Evolutionary conservation across 1,284 basidiomycete genomes (phyloP), one percentile per base, ranked within the genome.

Genomic region (Coniferiporia weirii): DNA sequence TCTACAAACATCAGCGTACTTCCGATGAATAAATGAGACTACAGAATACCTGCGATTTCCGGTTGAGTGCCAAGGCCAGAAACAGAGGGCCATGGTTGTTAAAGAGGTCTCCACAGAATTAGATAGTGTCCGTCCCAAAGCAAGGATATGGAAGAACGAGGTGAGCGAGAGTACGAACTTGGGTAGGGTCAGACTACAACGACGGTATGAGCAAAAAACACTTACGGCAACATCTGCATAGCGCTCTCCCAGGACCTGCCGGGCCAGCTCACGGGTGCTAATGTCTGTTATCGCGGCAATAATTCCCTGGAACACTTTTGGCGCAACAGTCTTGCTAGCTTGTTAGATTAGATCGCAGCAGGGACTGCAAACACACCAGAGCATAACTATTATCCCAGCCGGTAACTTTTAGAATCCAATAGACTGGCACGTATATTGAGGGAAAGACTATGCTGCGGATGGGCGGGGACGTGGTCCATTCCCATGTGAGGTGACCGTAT

Each of bases 401-500:
- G 0, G 79, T 70, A 1, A 72, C 59, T 63, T 86, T 85, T 51
- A 98, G 69, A 0, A 85, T 15, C 80, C 82, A 86, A 69, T 92
- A 98, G 4, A 89, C 70, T 0, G 87, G 89, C 10, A 90, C 79
- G 68, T 95, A 97, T 46, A 96, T 64, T 8, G 79, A 77, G 12
- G 90, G 89, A 67, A 89, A 92, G 54, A 88, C 57, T 60, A 90
- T 80, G 68, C 86, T 89, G 60, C 87, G 79, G 65, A 91, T 83
- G 8, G 87, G 85, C n/a, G 72, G 72, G 4, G 80, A 72, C 58
- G 82, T 76, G 20, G 82, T 74, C 97, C 97, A 99, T 76, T 99
- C 97, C 97, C 97, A 99, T 32, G 95, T 98, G 43, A 93, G 77
- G 67, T 89, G 83, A 1, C 95, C 97, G 72, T 93, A 94, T 35